Evolutionary conservation across 1,284 basidiomycete genomes (phyloP).

Genomic region (Cryptococcus sp.): DNA sequence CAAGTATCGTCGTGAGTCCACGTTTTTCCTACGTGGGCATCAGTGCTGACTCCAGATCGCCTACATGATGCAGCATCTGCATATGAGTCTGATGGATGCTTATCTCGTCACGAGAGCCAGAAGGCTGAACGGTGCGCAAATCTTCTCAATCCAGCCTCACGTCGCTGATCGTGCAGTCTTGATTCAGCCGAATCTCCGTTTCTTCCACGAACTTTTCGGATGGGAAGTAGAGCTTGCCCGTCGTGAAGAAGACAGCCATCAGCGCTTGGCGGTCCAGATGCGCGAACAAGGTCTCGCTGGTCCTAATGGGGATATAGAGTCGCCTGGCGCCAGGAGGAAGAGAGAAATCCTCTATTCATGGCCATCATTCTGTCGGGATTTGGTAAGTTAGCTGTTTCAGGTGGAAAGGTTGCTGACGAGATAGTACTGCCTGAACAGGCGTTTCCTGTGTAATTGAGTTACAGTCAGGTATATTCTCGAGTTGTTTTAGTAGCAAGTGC

Average conservation of each 20-base stretch:
- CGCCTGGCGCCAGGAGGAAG: conserved; percentile 16
- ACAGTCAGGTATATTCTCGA: too few species aligned
- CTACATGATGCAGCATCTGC: conserved; percentile 93
- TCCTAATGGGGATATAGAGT: conserved; percentile 18
- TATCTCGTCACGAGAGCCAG: conserved; percentile 59
- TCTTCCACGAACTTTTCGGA: conserved; percentile 87
- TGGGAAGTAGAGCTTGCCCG: conserved; percentile 76
- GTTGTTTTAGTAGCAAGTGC: too few species aligned
- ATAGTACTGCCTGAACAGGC: conserved; percentile 16
- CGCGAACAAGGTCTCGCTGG: conserved; percentile 9
- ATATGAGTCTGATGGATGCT: conserved; percentile 80
- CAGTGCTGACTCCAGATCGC: conserved; percentile 59
- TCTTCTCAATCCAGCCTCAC: background rate
- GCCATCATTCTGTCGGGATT: conserved; percentile 46
- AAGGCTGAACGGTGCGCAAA: conserved; percentile 40
- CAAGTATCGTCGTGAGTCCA: conserved; percentile 80
- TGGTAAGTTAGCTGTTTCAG: conserved; percentile 32
- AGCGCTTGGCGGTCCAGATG: conserved; percentile 14
- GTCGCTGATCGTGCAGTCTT: conserved; percentile 52
- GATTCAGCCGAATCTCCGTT: conserved; percentile 89
- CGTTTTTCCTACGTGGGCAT: background rate
- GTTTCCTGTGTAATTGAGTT: conserved; percentile 16
- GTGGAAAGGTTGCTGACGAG: background rate
- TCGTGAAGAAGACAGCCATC: conserved; percentile 23
- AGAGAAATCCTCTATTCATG: conserved; percentile 40